Percentiles rank a stretch among this genome's conserved stretches.
phyloP scores from a whole-genome alignment of 495 filamentous ascomycete species.

The Annulohypoxylon stygium region DNA sequence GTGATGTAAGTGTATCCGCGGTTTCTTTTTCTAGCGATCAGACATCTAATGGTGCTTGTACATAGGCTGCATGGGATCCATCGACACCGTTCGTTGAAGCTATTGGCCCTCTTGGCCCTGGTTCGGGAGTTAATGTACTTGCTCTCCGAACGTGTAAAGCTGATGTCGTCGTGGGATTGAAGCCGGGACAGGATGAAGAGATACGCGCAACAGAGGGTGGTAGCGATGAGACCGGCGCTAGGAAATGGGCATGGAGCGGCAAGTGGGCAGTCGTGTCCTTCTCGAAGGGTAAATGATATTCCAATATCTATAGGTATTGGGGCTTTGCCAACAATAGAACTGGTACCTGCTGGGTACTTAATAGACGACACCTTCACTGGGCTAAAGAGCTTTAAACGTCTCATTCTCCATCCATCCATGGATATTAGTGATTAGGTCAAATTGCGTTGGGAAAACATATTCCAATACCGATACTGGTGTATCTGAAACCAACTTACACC shows the following conservation, averaged over 20 bases:
- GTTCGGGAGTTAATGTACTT: constrained; percentile 83
- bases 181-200: constrained; percentile 81
- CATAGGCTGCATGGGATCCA: constrained; percentile 83
- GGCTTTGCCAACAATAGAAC: background rate
- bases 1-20: constrained; percentile 73
- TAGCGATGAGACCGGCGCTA: constrained; percentile 73
- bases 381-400: background rate
- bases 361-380: constrained; percentile 32
- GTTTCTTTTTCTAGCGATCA: constrained; percentile 11
- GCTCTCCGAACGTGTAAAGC: constrained; percentile 95
- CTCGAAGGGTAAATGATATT: constrained; percentile 60
- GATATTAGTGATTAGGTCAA: background rate
- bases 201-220: constrained; percentile 75
- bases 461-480: constrained; percentile 26
- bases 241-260: constrained; percentile 97
- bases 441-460: constrained; percentile 24
- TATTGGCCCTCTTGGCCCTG: constrained; percentile 86
- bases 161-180: constrained; percentile 92
- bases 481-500: constrained; percentile 1
- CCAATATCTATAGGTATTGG: background rate
- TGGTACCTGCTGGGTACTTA: constrained; percentile 28
- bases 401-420: background rate
- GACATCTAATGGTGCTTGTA: background rate
- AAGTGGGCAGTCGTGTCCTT: constrained; percentile 98
- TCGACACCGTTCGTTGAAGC: constrained; percentile 88